Conservation (phyloP, 2,329 filamentous ascomycete genomes). For the Incumbomyces delicatus region DNA sequence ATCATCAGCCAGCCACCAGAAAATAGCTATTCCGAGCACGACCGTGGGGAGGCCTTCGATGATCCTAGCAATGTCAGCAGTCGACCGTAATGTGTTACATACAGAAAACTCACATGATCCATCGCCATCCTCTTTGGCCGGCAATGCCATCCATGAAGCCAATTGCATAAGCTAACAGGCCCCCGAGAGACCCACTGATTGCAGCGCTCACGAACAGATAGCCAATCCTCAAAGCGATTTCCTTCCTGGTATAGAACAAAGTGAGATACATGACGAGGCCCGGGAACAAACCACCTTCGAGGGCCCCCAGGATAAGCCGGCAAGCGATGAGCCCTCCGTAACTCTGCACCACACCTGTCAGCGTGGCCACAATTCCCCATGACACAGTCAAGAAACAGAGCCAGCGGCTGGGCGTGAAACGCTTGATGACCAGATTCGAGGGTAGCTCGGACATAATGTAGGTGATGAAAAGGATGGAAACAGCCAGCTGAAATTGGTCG, state of each 20-base stretch:
- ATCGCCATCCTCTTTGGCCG: constrained; percentile 39
- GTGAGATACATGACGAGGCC: constrained; percentile 37
- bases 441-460: constrained; percentile 31
- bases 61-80: constrained; percentile 36
- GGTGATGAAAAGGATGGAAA: constrained; percentile 59
- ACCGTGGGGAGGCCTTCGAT: constrained; percentile 40
- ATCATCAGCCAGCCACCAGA: constrained; percentile 38
- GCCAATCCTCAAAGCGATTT: constrained; percentile 35
- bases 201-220: constrained; percentile 38
- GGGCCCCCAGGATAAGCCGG: constrained; percentile 36
- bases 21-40: constrained; percentile 32
- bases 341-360: constrained; percentile 41
- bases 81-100: constrained; percentile 17
- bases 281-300: constrained; percentile 34
- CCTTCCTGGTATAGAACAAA: constrained; percentile 37
- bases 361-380: constrained; percentile 42
- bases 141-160: constrained; percentile 43
- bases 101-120: constrained; percentile 21
- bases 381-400: constrained; percentile 29
- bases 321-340: constrained; percentile 38
- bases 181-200: constrained; percentile 44
- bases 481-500: constrained; percentile 54
- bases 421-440: constrained; percentile 36
- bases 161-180: constrained; percentile 43
- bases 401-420: constrained; percentile 42